phyloP scores from a whole-genome alignment of 75 land plant species.

The Pinus albicaulis region DNA sequence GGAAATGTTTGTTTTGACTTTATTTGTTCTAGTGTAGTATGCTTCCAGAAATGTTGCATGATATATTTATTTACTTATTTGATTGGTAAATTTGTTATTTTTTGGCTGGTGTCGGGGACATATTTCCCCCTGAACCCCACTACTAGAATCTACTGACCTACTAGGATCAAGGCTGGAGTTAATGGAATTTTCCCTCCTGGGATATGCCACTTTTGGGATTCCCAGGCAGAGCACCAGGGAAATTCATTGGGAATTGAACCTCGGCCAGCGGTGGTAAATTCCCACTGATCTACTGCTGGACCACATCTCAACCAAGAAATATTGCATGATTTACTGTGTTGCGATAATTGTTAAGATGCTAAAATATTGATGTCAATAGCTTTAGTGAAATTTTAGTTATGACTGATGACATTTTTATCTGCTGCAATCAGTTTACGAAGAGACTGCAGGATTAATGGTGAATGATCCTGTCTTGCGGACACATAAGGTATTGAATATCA shows the following conservation, averaged over 20 bases:
- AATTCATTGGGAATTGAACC: neutral
- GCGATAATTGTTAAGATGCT: neutral
- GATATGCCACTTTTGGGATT: neutral
- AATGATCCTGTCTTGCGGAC: slow-evolving; percentile 98
- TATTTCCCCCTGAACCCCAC: too few relatives aligned
- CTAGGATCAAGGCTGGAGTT: too few relatives aligned
- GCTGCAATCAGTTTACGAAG: slow-evolving; percentile 81
- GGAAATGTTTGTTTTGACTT: neutral
- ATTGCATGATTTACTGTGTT: too few relatives aligned
- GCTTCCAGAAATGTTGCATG: neutral
- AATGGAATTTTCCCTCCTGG: too few relatives aligned
- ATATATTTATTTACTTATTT: neutral
- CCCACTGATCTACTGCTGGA: too few relatives aligned
- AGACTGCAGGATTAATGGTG: slow-evolving; percentile 97
- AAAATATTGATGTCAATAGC: neutral
- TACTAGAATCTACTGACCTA: too few relatives aligned
- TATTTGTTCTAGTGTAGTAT: neutral
- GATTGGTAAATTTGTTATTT: neutral
- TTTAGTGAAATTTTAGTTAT: neutral
- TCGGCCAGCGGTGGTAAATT: too few relatives aligned
- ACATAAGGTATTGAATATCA: slow-evolving; percentile 55
- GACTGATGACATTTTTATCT: neutral
- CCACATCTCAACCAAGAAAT: too few relatives aligned
- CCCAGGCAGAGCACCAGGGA: neutral
- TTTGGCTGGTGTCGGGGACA: neutral